Base-by-base conservation (phyloP, 148 eudicot genomes). In the Linanthus parryae region DNA sequence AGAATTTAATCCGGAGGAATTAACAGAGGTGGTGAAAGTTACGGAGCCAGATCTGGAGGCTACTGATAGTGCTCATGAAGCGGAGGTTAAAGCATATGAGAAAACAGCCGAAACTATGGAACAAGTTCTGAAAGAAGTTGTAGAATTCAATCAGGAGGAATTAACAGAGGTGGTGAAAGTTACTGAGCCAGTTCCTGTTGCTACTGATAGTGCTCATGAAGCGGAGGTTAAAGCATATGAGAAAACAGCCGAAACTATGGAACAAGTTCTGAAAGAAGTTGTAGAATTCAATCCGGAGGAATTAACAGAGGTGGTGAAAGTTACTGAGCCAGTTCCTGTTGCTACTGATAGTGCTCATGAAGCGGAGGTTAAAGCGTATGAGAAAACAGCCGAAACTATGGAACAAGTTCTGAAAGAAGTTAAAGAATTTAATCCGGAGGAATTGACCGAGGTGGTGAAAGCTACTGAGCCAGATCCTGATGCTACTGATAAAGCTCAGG, bases 271-370 rank as follows among this genome's bases (percentile, higher is more conserved):
- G n/a, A n/a, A n/a, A n/a, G n/a, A n/a, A n/a, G n/a, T n/a, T n/a
- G n/a, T n/a, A n/a, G n/a, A n/a, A n/a, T n/a, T n/a, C n/a, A n/a
- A n/a, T n/a, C n/a, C n/a, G 22, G 62, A 69, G 19, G 63, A 63
- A 64, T 51, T 36, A 7, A 52, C 57, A 37, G 75, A 55, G 37
- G 61, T 31, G 18, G 47, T 52, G n/a, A 63, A 64, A 33, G 22
- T 47, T 30, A 57, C 51, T 51, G 68, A 59, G 57, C 23, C 54
- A 24, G 43, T 31, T 25, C 48, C 14, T 20, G 72, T 57, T 18
- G 31, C 19, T 13, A 33, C 6, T 34, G 30, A 12, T 12, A 42
- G 31, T 19, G 36, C 19, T 3, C n/a, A n/a, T n/a, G n/a, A n/a
- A n/a, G 61, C 17, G 18, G 59, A n/a, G 26, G 63, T 55, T 34